Evolutionary conservation across 306 rosid species (phyloP).

Genomic region (Cicer judaicum): DNA sequence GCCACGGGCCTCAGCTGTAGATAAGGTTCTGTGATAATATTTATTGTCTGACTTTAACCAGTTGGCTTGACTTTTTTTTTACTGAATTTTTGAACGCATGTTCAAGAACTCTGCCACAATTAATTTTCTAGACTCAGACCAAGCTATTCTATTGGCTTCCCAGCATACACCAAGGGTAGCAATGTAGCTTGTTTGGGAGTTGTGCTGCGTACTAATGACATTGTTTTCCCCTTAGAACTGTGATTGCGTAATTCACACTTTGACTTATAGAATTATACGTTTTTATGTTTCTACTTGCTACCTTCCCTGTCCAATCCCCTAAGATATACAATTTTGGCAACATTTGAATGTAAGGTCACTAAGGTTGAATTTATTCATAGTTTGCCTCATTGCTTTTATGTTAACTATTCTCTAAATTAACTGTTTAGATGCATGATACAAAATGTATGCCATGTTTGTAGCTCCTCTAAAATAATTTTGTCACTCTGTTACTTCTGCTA

Average conservation of each 20-base stretch:
- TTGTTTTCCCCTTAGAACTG: not conserved
- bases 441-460: not conserved
- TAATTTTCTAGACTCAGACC: constrained; percentile 22
- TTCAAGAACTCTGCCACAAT: constrained; percentile 13
- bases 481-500: constrained; percentile 22
- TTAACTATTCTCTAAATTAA: not conserved
- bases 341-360: not conserved
- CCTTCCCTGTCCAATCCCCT: not conserved
- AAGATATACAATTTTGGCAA: not conserved
- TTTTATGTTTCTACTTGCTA: not conserved
- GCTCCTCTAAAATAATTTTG: constrained; percentile 15
- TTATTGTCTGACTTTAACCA: constrained; percentile 7
- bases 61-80: constrained; percentile 29
- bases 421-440: constrained; percentile 24
- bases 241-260: not conserved
- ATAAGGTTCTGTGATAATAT: constrained; percentile 65
- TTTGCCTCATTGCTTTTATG: constrained; percentile 4
- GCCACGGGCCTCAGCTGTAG: constrained; percentile 56
- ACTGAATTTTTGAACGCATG: not conserved
- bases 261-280: not conserved
- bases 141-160: constrained; percentile 32
- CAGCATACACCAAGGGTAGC: constrained; percentile 22
- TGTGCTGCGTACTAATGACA: not conserved
- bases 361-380: not conserved
- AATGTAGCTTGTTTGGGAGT: not conserved